Percentiles rank a stretch among this genome's conserved stretches.
These are phyloP conservation scores for Calonectria henricotiae DNA, from an alignment of 2,329 filamentous ascomycete species.

Conservation along the genomic window DNA sequence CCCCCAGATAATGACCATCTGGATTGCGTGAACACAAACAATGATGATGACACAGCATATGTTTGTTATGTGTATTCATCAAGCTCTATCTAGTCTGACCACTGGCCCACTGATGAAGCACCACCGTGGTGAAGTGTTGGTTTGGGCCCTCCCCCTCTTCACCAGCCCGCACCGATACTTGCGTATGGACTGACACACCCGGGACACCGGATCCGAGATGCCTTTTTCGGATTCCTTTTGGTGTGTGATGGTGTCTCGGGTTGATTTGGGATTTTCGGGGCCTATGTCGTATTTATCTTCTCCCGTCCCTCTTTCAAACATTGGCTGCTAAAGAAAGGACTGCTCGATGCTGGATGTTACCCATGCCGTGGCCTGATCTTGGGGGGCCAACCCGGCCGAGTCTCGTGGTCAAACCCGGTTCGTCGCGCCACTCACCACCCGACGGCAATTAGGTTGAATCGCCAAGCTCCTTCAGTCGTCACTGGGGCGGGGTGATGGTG, in stretches of 20 bases:
- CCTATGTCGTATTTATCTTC: not conserved
- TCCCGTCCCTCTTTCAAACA: not conserved
- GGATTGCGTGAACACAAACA: not conserved
- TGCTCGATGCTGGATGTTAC: not conserved
- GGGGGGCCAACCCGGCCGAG: not conserved
- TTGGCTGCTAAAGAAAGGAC: not conserved
- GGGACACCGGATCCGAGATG: not conserved
- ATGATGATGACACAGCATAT: not conserved
- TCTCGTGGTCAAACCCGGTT: conserved; percentile 32
- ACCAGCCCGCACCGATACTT: no score
- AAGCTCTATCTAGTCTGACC: no score
- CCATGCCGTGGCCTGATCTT: not conserved
- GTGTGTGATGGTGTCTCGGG: not conserved
- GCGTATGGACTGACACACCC: not conserved
- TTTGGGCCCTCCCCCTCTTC: not conserved
- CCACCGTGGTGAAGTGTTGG: not conserved
- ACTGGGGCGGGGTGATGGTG: conserved; percentile 27
- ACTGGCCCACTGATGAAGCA: not conserved
- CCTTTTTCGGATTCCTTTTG: conserved; percentile 16
- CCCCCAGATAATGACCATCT: not conserved
- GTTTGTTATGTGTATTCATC: not conserved
- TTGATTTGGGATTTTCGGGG: conserved; percentile 5
- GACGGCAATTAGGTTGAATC: conserved; percentile 29
- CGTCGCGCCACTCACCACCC: conserved; percentile 32
- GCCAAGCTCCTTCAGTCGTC: conserved; percentile 21